Conservation (phyloP, 2,329 filamentous ascomycete species). For the Paecilomyces sp. region DNA sequence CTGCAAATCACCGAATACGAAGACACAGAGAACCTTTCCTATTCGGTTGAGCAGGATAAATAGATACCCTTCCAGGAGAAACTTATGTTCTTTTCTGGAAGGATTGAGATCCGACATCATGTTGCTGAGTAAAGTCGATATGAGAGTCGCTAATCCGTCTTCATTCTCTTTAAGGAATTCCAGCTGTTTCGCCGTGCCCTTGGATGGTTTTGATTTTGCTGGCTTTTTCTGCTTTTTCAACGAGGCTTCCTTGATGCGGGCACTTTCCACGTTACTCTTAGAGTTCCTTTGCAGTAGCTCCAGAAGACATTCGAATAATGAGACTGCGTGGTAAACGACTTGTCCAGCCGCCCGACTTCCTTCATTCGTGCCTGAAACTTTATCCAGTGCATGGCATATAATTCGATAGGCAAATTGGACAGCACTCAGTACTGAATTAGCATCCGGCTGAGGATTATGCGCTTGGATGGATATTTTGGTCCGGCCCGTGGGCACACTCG, state of each 20-base stretch:
- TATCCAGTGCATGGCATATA: conserved; percentile 20
- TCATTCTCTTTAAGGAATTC: background rate
- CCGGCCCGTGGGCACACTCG: background rate
- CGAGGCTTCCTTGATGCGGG: background rate
- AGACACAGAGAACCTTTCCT: conserved; percentile 32
- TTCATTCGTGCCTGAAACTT: conserved; percentile 12
- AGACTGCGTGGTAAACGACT: conserved; percentile 26
- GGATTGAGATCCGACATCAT: conserved; percentile 25
- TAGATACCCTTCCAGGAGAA: conserved; percentile 36
- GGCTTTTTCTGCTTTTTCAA: conserved; percentile 10
- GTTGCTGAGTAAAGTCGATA: conserved; percentile 19
- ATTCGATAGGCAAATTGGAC: conserved; percentile 18
- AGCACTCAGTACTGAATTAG: conserved; percentile 12
- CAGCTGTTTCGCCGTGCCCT: background rate
- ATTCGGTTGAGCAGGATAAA: conserved; percentile 30
- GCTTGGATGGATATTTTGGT: conserved; percentile 4
- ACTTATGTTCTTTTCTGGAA: conserved; percentile 16
- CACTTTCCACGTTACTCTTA: conserved; percentile 7
- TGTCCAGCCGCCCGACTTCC: conserved; percentile 10
- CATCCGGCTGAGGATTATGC: conserved; percentile 8
- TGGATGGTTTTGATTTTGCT: conserved; percentile 6
- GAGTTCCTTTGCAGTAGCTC: conserved; percentile 19
- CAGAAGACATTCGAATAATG: conserved; percentile 24
- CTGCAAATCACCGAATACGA: conserved; percentile 30
- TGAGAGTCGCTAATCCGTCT: conserved; percentile 11